These are phyloP conservation scores for Eucalyptus fibrosa DNA, from an alignment of 345 rosid genomes.

Conservation along the genomic window DNA sequence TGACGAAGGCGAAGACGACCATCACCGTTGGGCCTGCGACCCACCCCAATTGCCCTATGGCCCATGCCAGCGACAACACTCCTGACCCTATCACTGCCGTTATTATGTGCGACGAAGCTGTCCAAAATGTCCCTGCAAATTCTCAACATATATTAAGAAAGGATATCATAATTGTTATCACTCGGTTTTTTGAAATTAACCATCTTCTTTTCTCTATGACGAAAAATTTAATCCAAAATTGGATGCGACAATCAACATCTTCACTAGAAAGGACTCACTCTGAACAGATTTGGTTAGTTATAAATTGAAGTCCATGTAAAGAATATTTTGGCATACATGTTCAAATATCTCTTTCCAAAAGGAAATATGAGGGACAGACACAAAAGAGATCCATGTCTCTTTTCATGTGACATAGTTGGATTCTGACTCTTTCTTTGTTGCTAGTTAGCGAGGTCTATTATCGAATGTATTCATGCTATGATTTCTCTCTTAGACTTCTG, in stretches of 20 bases:
- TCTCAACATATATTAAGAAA: not conserved
- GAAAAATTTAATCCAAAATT: not conserved
- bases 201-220: not conserved
- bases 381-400: not conserved
- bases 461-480: not conserved
- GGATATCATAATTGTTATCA: not conserved
- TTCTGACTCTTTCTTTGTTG: not conserved
- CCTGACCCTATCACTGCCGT: constrained; percentile 50
- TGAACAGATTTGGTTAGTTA: not conserved
- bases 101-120: constrained; percentile 27
- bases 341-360: not conserved
- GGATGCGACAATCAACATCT: not conserved
- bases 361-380: not conserved
- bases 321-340: not conserved
- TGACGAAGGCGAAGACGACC: constrained; percentile 32
- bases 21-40: constrained; percentile 26
- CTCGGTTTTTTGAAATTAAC: not conserved
- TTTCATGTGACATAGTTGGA: not conserved
- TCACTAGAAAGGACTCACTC: too few relatives aligned
- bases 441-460: not conserved
- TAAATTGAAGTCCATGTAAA: not conserved
- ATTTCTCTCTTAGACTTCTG: not conserved
- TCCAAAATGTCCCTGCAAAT: constrained; percentile 39
- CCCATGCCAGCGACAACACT: constrained; percentile 40
- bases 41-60: constrained; percentile 44